Percentiles rank a stretch among this genome's conserved stretches.
phyloP scores from a whole-genome alignment of 2,329 filamentous ascomycete species.

The Alternaria dauci region DNA sequence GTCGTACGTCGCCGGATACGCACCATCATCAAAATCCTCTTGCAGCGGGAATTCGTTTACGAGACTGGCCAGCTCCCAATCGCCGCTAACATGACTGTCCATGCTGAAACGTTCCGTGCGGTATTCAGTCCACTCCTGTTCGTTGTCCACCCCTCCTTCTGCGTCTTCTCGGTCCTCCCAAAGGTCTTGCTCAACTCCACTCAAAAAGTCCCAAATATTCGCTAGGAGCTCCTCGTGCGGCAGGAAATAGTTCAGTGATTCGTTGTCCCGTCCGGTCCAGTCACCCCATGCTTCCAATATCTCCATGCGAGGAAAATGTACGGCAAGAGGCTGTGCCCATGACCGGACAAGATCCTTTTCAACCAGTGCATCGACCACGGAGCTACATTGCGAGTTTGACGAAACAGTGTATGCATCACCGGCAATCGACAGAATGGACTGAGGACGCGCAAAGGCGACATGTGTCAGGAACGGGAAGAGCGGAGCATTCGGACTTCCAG shows the following conservation, averaged over 20 bases:
- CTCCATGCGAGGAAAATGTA: conserved; percentile 41
- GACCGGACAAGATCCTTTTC: conserved; percentile 39
- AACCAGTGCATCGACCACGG: conserved; percentile 26
- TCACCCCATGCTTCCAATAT: conserved; percentile 48
- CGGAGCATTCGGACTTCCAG: conserved; percentile 8
- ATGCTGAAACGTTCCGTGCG: conserved; percentile 26
- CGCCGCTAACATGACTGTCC: conserved; percentile 21
- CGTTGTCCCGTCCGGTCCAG: conserved; percentile 38
- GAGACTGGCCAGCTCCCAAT: conserved; percentile 23
- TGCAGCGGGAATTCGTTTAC: conserved; percentile 23
- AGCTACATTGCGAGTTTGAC: conserved; percentile 16
- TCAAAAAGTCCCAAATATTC: conserved; percentile 46
- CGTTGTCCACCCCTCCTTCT: conserved; percentile 16
- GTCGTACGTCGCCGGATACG: conserved; percentile 19
- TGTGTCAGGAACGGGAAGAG: conserved; percentile 38
- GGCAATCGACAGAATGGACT: conserved; percentile 33
- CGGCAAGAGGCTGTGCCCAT: conserved; percentile 39
- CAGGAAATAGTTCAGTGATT: conserved; percentile 43
- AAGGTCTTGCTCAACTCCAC: conserved; percentile 45
- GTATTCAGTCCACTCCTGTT: conserved; percentile 11
- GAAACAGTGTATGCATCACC: conserved; percentile 26
- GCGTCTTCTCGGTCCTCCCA: conserved; percentile 42
- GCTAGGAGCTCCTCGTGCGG: conserved; percentile 41
- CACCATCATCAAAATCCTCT: conserved; percentile 7
- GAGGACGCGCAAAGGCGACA: conserved; percentile 41